Base-by-base conservation (phyloP, 768 basidiomycete genomes). In the Pleurotus djamor region DNA sequence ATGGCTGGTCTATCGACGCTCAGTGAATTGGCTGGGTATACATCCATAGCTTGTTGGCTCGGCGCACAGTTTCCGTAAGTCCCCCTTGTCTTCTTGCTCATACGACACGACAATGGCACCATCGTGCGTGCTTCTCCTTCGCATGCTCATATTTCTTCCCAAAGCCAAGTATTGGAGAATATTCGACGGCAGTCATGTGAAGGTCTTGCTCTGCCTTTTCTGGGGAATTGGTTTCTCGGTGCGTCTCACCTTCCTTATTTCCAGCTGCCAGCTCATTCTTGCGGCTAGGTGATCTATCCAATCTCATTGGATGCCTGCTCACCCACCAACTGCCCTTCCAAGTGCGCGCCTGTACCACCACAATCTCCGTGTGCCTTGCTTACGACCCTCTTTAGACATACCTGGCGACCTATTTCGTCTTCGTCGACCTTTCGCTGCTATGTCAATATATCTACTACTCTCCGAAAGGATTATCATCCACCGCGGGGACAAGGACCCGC, bases 261-360 rank as follows among this genome's bases (percentile, higher is more conserved):
- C 49, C 6, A 50, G 3, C 48, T 34, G 60, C 56, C 14, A 38
- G 5, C 58, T 59, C 44, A 35, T 35, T 41, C 57, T 55, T 10
- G 21, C 49, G 37, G 38, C 4, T 69, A 91, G 96, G 96, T 51
- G 97, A 99, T 74, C 76, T 91, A 21, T 94, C 95, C 16, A 98
- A 98, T 72, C 81, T 98, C 34, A 71, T 98, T 60, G 96, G 94
- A 8, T 95, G 94, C 69, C 74, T 98, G 60, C 78, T 99, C 57
- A 98, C 97, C 2, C 83, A 89, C 66, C 97, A 98, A 69, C 81
- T 97, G 13, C 94, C 94, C 17, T 98, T 99, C 72, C 96, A 98
- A 75, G 94, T 93, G 71, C 65, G 83, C 67, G 59, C 49, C 37
- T 57, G 21, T 16, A 16, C 52, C 33, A 52, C 51, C 47, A 17